Evolutionary conservation across 257 asterid species (phyloP), one percentile per base, ranked within the genome.

Genomic region (Salvia splendens): DNA sequence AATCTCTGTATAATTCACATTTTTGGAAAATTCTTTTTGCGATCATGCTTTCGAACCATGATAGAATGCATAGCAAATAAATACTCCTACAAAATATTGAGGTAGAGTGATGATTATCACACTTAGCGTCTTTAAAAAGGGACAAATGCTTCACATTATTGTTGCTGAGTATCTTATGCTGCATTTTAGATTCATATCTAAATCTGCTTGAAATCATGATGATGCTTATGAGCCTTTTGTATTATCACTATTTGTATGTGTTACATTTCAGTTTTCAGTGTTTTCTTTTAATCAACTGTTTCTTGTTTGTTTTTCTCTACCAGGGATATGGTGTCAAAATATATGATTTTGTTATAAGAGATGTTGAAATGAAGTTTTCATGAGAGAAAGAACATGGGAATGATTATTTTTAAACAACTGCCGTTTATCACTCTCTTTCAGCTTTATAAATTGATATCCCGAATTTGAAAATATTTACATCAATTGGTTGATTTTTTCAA

Each of bases 161-260:
- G 63, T 56, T 64, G 42, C 14, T 24, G 55, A 47, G 40, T 65
- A 46, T 41, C 28, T 49, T 43, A 72, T 38, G 30, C 33, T 17
- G 4, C 17, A 30, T 52, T 14, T 28, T 6, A 71, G 61, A 42
- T 42, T 51, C 12, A n/a, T n/a, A 58, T 40, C n/a, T 54, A 5
- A 41, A 2, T 55, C 16, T 24, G 5, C 49, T 42, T n/a, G 35
- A 5, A 12, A 6, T 12, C 15, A n/a, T n/a, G n/a, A 14, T 24
- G 63, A 55, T 64, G 64, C 52, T 30, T 53, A 33, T 43, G 64
- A 49, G 65, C 50, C 46, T 48, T 43, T 40, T 32, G 20, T 43
- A 12, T 57, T 35, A n/a, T 54, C 52, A 17, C 14, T 28, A 50
- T 50, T 20, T 53, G 15, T 35, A 17, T 51, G 12, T 17, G 11